Evolutionary conservation across 2,329 filamentous ascomycete genomes (phyloP).

Genomic region (Alternaria incomplexa): DNA sequence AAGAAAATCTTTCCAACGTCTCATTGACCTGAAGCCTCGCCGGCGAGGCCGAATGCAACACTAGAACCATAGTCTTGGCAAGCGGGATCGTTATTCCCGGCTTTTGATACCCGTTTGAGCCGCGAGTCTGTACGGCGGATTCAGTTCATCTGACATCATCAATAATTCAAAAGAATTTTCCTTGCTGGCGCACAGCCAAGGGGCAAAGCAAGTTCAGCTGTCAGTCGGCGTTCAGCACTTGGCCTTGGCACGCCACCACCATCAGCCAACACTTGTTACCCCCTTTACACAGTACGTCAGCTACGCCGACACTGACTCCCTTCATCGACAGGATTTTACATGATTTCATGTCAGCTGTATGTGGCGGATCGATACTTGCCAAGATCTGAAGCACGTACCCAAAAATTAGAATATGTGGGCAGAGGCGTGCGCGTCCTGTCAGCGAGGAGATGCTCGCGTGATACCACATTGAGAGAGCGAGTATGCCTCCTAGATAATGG

Average conservation of each 20-base stretch:
- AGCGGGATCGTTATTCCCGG: neutral
- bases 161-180: neutral
- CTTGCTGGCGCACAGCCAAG: neutral
- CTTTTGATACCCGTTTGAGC: neutral
- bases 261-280: neutral
- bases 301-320: neutral
- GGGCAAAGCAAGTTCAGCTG: neutral
- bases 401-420: neutral
- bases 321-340: neutral
- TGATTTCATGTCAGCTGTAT: neutral
- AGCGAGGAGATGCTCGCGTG: neutral
- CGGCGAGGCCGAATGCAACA: neutral
- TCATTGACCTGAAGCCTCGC: neutral
- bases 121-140: neutral
- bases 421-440: neutral
- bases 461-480: neutral
- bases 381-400: neutral
- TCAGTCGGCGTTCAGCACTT: conserved; percentile 9
- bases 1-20: neutral
- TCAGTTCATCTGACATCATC: neutral
- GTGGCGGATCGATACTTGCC: neutral
- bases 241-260: neutral
- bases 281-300: neutral
- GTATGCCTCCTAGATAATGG: neutral
- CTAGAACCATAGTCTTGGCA: neutral